Evolutionary conservation across 441 rosid genomes (phyloP), one percentile per base, ranked within the genome.

Genomic region (Adansonia grandidieri): DNA sequence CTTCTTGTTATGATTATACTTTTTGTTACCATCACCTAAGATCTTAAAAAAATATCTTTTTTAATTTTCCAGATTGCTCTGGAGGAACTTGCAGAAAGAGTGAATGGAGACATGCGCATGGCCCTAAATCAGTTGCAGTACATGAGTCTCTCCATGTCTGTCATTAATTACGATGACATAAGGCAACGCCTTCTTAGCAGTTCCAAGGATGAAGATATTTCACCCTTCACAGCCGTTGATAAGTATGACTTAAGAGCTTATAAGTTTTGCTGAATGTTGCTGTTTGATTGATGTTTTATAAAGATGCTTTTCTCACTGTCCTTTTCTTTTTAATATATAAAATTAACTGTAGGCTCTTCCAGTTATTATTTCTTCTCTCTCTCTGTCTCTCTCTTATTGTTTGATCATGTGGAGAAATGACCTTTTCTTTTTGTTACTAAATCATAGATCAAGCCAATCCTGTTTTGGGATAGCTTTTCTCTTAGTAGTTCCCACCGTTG

Each of bases 151-250:
- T 94, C 98, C 80, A 85, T 90, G 97, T 87, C 96, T 44, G 86
- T 82, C 60, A 93, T 96, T 70, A 89, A 94, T 79, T 96, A 90
- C 80, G 95, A 94, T 87, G 98, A 96, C 84, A 86, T 96, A 80
- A 90, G 93, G 88, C 89, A 90, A 73, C 96, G 97, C 78, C 94
- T 96, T 84, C 87, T 89, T 78, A 88, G 90, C 85, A 88, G 96
- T 85, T 86, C 92, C 48, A 96, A 96, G 86, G 99, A 96, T 85
- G 99, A 96, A 91, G 98, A 96, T 87, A 89, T 96, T 67, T 96
- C 99, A 32, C 99, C 99, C 53, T 96, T 96, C 86, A 88, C 98
- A 58, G 99, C 98, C 76, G 98, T 96, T 73, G 99, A 96, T 83
- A 94, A 93, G 99, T 96, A 96, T 83, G 89, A 63, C 28, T 71